A percentile compares a stretch with the other conserved stretches of the same genome.
Conservation (phyloP, 2,329 filamentous ascomycete species). For the Blumeria graminis region DNA sequence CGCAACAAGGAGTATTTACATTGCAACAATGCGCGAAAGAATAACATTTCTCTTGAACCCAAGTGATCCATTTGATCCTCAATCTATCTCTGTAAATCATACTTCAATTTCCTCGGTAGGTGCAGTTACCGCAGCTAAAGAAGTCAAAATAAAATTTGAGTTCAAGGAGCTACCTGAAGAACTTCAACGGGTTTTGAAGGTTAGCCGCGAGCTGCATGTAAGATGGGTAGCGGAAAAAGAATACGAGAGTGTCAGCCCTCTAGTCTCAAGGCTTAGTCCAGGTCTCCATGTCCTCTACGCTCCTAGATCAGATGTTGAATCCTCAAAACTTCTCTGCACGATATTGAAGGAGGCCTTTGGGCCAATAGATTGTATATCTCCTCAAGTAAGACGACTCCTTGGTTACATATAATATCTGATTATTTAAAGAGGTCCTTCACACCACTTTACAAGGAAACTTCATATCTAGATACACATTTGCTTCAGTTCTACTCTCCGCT, state of each 20-base stretch:
- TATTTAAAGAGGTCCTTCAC: conserved; percentile 32
- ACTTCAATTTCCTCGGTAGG: conserved; percentile 29
- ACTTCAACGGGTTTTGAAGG: conserved; percentile 34
- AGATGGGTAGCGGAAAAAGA: conserved; percentile 43
- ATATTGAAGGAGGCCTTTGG: conserved; percentile 34
- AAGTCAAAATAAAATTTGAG: conserved; percentile 54
- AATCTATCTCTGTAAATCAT: conserved; percentile 31
- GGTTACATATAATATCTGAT: neutral
- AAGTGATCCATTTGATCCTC: conserved; percentile 39
- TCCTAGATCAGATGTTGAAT: conserved; percentile 17
- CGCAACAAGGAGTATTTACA: neutral
- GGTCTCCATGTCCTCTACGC: conserved; percentile 66
- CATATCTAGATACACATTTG: conserved; percentile 16
- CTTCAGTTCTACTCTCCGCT: conserved; percentile 50
- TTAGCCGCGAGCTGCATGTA: conserved; percentile 50
- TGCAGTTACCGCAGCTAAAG: conserved; percentile 39
- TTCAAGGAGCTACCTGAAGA: conserved; percentile 45
- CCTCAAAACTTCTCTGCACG: conserved; percentile 26
- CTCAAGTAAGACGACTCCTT: conserved; percentile 18
- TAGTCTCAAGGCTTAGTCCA: conserved; percentile 49
- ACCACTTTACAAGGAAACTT: conserved; percentile 10
- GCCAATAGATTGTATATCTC: conserved; percentile 27
- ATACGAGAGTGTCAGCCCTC: conserved; percentile 40
- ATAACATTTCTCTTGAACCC: conserved; percentile 53
- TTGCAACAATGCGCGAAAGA: conserved; percentile 41